Evolutionary conservation across 129 eudicot species (phyloP), one percentile per base, ranked within the genome.

Genomic region (Flaveria trinervia): DNA sequence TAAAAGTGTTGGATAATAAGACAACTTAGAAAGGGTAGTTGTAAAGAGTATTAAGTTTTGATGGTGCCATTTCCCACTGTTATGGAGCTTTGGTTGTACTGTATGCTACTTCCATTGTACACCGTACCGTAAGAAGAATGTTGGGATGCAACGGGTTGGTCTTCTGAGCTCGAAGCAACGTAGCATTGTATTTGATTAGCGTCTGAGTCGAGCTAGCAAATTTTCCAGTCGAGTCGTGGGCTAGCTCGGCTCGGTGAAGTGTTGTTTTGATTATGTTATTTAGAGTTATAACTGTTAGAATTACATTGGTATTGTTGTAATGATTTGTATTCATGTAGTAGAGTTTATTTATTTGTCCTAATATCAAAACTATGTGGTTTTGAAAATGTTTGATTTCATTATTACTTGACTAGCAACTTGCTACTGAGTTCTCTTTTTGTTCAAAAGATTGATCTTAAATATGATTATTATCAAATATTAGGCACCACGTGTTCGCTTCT

Each of bases 1-100:
- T 83, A 77, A 36, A 66, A 80, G 77, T 62, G 65, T 77, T 84
- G 68, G 56, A 74, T 65, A 90, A 90, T 88, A 88, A 84, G 79
- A 23, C 26, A 23, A 71, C 68, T 56, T 80, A 69, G 72, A 57
- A 30, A 39, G 0, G 81, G 48, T 75, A 81, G 85, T 70, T 81
- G 85, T 81, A 81, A 79, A 79, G 76, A 59, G 82, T 70, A 59
- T 78, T 70, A 79, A 70, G 82, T 79, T 79, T 79, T 79, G 81
- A 56, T 45, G 75, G 64, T 65, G 56, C 68, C 75, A n/a, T 23
- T 17, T 48, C 46, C n/a, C 59, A 18, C 72, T 80, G 33, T 33
- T 33, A 33, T 33, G 39, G 7, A 33, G 39, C 39, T 33, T 33
- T 33, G 39, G 39, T 33, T 33, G 83, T 79, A 79, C 77, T 25